Evolutionary conservation across 805 yeast species (phyloP).

Genomic region (Schwanniomyces yamadae): DNA sequence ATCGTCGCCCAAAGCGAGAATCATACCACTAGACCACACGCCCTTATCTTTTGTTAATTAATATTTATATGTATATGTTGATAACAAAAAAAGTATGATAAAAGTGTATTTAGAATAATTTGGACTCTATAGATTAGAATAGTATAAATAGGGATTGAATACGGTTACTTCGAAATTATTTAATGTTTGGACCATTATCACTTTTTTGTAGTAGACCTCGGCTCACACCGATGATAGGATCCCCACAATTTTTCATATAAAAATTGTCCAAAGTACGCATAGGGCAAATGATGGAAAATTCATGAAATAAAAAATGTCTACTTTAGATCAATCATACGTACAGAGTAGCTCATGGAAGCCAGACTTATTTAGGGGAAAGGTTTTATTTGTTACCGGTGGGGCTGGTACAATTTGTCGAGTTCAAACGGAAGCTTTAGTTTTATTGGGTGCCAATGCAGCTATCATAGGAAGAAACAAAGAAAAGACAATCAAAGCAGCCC

Average conservation of each 20-base stretch:
- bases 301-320: slow-evolving; percentile 16
- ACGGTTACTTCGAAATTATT: background rate
- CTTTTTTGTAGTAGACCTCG: background rate
- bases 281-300: background rate
- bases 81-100: background rate
- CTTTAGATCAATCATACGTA: slow-evolving; percentile 34
- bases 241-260: background rate
- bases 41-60: slow-evolving; percentile 21
- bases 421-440: slow-evolving; percentile 80
- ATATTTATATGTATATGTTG: background rate
- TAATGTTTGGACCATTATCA: background rate
- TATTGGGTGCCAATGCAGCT: slow-evolving; percentile 83
- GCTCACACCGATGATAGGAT: background rate
- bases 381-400: slow-evolving; percentile 91
- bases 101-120: too few relatives aligned
- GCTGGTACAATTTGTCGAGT: slow-evolving; percentile 95
- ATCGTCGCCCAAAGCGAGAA: slow-evolving; percentile 34
- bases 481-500: slow-evolving; percentile 67
- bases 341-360: slow-evolving; percentile 45
- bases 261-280: too few relatives aligned
- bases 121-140: too few relatives aligned
- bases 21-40: slow-evolving; percentile 40
- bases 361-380: slow-evolving; percentile 76
- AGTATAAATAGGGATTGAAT: too few relatives aligned
- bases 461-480: slow-evolving; percentile 75